Conservation (phyloP, 2,329 filamentous ascomycete genomes). For the Beauveria brongniartii region DNA sequence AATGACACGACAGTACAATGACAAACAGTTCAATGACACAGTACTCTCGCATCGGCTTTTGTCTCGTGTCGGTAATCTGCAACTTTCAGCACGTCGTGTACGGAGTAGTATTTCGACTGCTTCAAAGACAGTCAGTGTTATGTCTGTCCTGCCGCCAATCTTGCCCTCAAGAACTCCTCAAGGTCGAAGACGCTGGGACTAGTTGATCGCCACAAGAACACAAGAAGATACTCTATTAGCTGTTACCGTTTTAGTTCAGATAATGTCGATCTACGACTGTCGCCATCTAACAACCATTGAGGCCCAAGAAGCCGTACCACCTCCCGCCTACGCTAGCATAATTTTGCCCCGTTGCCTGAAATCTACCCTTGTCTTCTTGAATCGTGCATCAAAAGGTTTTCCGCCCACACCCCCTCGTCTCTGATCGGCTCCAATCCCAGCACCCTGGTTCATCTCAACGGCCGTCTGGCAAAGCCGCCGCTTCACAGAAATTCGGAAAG, state of each 20-base stretch:
- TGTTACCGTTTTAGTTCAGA: too few relatives aligned
- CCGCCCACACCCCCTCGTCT: background rate
- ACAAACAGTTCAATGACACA: background rate
- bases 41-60: background rate
- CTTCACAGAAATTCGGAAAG: background rate
- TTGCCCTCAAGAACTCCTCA: too few relatives aligned
- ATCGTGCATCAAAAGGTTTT: background rate
- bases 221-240: too few relatives aligned
- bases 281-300: background rate
- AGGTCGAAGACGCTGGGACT: too few relatives aligned
- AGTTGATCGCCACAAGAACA: too few relatives aligned
- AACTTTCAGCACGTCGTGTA: too few relatives aligned
- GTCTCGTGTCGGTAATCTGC: too few relatives aligned
- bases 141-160: too few relatives aligned
- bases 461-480: background rate
- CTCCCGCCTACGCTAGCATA: background rate
- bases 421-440: background rate
- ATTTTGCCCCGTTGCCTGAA: background rate
- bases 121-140: too few relatives aligned
- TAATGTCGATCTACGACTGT: background rate
- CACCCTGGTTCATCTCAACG: constrained; percentile 4
- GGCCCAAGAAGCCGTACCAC: background rate
- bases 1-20: background rate
- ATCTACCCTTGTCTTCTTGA: background rate
- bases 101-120: too few relatives aligned